Evolutionary conservation across 1,284 basidiomycete species (phyloP), one percentile per base, ranked within the genome.

Genomic region (Phylloboletellus chloephorus): DNA sequence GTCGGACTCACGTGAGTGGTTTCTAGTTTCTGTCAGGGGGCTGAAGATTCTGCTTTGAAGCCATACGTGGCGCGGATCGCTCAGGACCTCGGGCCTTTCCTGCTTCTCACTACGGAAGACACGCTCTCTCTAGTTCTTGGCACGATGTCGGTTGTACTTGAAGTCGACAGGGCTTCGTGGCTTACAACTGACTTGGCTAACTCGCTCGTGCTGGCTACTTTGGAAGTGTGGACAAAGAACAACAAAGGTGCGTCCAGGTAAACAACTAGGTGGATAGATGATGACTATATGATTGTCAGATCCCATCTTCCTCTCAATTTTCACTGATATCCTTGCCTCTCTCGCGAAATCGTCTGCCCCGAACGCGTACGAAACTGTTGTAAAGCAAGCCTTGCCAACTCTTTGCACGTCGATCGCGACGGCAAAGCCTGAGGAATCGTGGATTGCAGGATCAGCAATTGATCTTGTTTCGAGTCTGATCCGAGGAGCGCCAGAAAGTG

Each of bases 81-180:
- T n/a, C 77, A 79, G 41, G 81, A 86, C 48, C 75, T 98, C 3
- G 82, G 89, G 0, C 90, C 93, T 0, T 85, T 98, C 60, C 65
- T 97, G 17, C 66, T 81, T 7, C 68, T 80, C 23, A 83, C 91
- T 0, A 81, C 84, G 1, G 89, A 92, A 48, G 91, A 96, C 53
- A 91, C 92, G 0, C 74, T 98, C 10, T 83, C 88, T n/a, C 76
- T 98, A 7, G 79, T 97, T 19, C 70, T 98, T 17, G 93, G 97
- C 58, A 85, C 91, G 0, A 66, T 94, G 33, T 77, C 84, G 2
- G 79, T 86, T 2, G 78, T 94, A 4, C 66, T 92, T 1, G 78
- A 82, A 21, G 74, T 95, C 3, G 80, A 87, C 46, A 73, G 82
- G 28, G 79, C 78, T 32, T 72, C 70, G 30, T 89, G 82, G 79